These are phyloP conservation scores for Aquanectria penicillioides DNA, from an alignment of 2,329 filamentous ascomycete genomes.

Conservation along the genomic window DNA sequence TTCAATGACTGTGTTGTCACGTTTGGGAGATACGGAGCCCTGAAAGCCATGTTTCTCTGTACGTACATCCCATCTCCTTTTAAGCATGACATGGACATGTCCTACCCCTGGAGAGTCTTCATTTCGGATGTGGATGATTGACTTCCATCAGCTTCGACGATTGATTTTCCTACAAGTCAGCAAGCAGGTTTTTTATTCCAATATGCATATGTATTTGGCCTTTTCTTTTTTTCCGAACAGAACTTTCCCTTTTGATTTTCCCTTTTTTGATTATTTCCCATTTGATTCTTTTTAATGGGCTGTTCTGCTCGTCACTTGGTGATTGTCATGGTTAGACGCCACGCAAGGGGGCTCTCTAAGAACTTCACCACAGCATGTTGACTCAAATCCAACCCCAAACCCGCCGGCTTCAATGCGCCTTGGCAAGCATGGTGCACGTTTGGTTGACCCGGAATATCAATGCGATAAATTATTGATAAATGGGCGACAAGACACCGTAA, in stretches of 20 bases:
- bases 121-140: conserved; percentile 12
- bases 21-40: neutral
- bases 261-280: too few species aligned
- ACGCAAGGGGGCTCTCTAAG: too few species aligned
- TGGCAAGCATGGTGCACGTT: neutral
- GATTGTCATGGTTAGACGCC: too few species aligned
- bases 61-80: conserved; percentile 16
- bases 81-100: neutral
- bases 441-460: neutral
- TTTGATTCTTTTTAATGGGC: too few species aligned
- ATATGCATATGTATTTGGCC: too few species aligned
- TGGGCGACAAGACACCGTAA: too few species aligned
- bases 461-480: conserved; percentile 9
- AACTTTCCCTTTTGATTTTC: too few species aligned
- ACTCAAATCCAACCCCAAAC: neutral
- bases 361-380: too few species aligned
- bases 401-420: neutral
- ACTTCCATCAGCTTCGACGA: conserved; percentile 2
- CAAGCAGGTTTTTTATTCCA: too few species aligned
- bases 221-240: too few species aligned
- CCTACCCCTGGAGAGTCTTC: conserved; percentile 14
- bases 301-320: too few species aligned
- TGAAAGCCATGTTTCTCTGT: neutral
- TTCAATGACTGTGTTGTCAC: neutral
- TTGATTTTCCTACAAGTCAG: too few species aligned